phyloP scores from a whole-genome alignment of 148 eudicot genomes.

The Selenicereus undatus region DNA sequence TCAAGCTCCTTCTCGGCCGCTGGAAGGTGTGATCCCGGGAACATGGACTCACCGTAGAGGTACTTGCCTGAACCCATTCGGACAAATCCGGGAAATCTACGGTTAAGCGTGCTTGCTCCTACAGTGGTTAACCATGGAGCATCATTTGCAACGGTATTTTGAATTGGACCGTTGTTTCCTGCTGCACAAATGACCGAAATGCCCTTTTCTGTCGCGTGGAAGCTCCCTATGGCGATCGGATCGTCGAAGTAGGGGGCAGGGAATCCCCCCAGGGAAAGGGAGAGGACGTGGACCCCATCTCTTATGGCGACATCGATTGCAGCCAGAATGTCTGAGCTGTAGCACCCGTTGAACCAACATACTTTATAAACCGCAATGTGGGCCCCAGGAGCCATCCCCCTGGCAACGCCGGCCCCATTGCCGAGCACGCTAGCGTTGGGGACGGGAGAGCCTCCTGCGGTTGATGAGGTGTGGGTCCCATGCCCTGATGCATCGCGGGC shows the following conservation, averaged over 20 bases:
- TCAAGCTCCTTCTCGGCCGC: slow-evolving; percentile 48
- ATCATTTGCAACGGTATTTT: slow-evolving; percentile 66
- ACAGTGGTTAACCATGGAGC: slow-evolving; percentile 89
- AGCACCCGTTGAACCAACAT: slow-evolving; percentile 86
- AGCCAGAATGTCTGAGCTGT: slow-evolving; percentile 89
- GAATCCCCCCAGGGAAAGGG: slow-evolving; percentile 82
- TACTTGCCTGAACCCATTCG: slow-evolving; percentile 54
- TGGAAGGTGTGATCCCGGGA: slow-evolving; percentile 47
- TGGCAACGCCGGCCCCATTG: slow-evolving; percentile 63
- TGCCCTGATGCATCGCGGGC: slow-evolving; percentile 84
- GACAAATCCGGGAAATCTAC: slow-evolving; percentile 75
- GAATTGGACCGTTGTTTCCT: slow-evolving; percentile 74
- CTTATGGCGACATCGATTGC: slow-evolving; percentile 78
- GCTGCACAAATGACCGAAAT: slow-evolving; percentile 81
- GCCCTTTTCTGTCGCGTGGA: slow-evolving; percentile 73
- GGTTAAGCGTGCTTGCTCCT: slow-evolving; percentile 81
- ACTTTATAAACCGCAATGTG: slow-evolving; percentile 82
- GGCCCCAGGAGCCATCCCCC: slow-evolving; percentile 83
- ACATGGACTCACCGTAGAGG: slow-evolving; percentile 83
- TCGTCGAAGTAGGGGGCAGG: slow-evolving; percentile 86
- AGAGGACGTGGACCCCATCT: slow-evolving; percentile 81
- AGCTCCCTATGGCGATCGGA: slow-evolving; percentile 83
- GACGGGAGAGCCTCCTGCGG: slow-evolving; percentile 64
- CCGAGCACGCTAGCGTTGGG: slow-evolving; percentile 68
- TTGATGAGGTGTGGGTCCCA: slow-evolving; percentile 90